phyloP scores from a whole-genome alignment of 495 filamentous ascomycete genomes.

The Aeminium ludgeri region DNA sequence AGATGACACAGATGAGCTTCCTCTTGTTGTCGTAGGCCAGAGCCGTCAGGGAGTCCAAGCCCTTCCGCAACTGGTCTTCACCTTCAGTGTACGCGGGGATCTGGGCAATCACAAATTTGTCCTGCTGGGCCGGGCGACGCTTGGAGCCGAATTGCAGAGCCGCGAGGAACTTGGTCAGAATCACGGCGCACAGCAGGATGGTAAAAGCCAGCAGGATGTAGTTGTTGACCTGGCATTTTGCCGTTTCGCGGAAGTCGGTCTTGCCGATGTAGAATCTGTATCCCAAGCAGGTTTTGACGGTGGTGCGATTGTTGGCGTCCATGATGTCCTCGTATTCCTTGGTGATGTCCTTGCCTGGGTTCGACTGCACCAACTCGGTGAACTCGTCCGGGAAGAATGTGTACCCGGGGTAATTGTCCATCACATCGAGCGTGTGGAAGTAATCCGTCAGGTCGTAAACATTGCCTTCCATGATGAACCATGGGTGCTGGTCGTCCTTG shows the following conservation, averaged over 20 bases:
- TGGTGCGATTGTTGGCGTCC: conserved; percentile 30
- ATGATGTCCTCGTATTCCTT: conserved; percentile 36
- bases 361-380: conserved; percentile 47
- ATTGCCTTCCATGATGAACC: conserved; percentile 57
- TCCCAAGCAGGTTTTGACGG: conserved; percentile 61
- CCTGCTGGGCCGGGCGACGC: conserved; percentile 72
- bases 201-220: conserved; percentile 81
- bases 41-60: conserved; percentile 83
- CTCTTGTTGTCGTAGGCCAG: conserved; percentile 95
- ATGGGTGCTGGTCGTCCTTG: conserved; percentile 48
- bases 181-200: conserved; percentile 60
- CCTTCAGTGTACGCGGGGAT: conserved; percentile 97
- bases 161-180: conserved; percentile 78
- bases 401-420: conserved; percentile 36
- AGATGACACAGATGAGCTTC: conserved; percentile 84
- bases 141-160: conserved; percentile 90
- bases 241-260: conserved; percentile 62
- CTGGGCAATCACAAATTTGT: conserved; percentile 97
- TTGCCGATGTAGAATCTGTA: conserved; percentile 71
- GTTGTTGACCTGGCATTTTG: conserved; percentile 75
- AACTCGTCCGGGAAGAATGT: conserved; percentile 52
- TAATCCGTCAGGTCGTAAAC: conserved; percentile 90
- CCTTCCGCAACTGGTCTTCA: conserved; percentile 81
- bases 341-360: conserved; percentile 65
- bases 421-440: conserved; percentile 45